Evolutionary conservation across 1,139 yeast species (phyloP).

Genomic region (Ogataea hybrid): DNA sequence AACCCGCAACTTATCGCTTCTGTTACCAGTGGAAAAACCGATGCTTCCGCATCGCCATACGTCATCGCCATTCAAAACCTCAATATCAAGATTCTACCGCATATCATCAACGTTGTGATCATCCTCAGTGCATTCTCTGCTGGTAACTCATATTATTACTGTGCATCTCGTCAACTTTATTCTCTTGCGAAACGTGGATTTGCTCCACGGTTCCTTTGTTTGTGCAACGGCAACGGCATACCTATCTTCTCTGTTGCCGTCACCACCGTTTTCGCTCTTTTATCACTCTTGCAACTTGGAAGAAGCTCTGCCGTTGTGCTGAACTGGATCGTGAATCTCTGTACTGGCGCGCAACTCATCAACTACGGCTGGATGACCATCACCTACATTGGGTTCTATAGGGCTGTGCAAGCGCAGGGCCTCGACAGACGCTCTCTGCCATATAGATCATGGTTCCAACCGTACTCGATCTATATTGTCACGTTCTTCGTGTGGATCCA

Average conservation of each 20-base stretch:
- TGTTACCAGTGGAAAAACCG: constrained; percentile 46
- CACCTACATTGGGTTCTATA: constrained; percentile 62
- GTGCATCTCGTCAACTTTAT: constrained; percentile 56
- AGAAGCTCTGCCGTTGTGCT: constrained; percentile 62
- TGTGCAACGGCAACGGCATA: constrained; percentile 49
- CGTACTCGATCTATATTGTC: constrained; percentile 46
- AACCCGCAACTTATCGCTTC: constrained; percentile 46
- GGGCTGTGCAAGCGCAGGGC: constrained; percentile 59
- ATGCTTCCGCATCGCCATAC: constrained; percentile 63
- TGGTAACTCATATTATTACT: constrained; percentile 69
- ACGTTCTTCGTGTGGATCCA: constrained; percentile 49
- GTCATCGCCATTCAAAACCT: constrained; percentile 60
- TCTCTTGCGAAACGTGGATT: constrained; percentile 59
- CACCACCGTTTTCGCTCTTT: constrained; percentile 40
- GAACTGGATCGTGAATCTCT: constrained; percentile 71
- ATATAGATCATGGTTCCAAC: constrained; percentile 54
- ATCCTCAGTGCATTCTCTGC: constrained; percentile 68
- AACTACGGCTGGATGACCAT: constrained; percentile 65
- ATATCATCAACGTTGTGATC: constrained; percentile 60
- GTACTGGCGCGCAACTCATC: constrained; percentile 77
- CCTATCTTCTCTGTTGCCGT: constrained; percentile 34
- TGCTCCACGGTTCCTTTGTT: constrained; percentile 47
- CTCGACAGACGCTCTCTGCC: constrained; percentile 56
- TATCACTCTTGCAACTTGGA: constrained; percentile 57
- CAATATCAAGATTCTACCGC: constrained; percentile 54